A percentile compares a stretch with the other conserved stretches of the same genome.
Conservation (phyloP, 257 asterid species). For the Solanum piurae region DNA sequence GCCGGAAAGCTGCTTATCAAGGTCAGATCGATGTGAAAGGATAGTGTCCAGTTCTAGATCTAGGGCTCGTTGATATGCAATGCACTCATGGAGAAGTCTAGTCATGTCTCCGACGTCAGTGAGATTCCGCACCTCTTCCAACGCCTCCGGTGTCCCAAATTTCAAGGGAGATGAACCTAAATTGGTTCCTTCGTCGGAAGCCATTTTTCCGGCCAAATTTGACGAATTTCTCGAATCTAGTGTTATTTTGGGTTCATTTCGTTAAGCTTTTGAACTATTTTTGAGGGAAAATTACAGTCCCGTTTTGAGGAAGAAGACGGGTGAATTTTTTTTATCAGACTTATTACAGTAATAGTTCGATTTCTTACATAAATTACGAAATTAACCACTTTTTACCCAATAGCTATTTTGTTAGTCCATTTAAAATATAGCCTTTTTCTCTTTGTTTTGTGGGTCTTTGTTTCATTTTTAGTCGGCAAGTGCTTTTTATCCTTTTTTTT, state of each 20-base stretch:
- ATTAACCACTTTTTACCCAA: neutral
- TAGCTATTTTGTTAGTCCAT: neutral
- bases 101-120: conserved; percentile 90
- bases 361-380: neutral
- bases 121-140: conserved; percentile 53
- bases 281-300: neutral
- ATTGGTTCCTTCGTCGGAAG: neutral
- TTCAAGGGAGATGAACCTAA: conserved; percentile 12
- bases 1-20: conserved; percentile 59
- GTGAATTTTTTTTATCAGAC: neutral
- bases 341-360: neutral
- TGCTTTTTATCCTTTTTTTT: too few relatives aligned
- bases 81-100: conserved; percentile 85
- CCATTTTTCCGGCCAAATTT: neutral
- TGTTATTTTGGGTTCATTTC: neutral
- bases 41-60: conserved; percentile 69
- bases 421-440: neutral
- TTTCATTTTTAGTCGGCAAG: neutral
- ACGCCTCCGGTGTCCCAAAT: conserved; percentile 58
- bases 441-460: neutral
- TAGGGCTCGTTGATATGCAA: conserved; percentile 76
- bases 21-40: conserved; percentile 66
- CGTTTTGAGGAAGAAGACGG: neutral
- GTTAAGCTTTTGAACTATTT: neutral
- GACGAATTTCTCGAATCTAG: neutral